Base-by-base conservation (phyloP, 2,329 filamentous ascomycete species). In the Blastomyces parvus region DNA sequence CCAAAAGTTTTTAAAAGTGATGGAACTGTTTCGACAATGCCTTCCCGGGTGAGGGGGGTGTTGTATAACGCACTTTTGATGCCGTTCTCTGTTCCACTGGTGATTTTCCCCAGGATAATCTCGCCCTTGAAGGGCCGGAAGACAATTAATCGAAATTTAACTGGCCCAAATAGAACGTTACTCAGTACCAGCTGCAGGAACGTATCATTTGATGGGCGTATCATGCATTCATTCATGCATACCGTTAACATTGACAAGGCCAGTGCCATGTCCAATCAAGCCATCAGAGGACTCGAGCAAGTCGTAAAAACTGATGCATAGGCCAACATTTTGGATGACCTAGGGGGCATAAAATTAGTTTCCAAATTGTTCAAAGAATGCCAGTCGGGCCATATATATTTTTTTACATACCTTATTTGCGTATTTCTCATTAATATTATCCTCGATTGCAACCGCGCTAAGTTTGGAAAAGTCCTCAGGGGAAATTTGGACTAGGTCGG, bases 381-480 rank as follows among this genome's bases (percentile, higher is more conserved):
- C 17, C 17, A 17, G 52, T 14, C 36, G 30, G 19, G 19, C 14
- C 44, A 30, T 22, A 25, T 44, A 13, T 42, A 9, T 42, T 0
- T 42, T 42, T 19, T 42, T 42, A 42, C 38, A 59, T 60, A 90
- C 88, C 77, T 93, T 94, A 79, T 99, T 97, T 64, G 93, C 87
- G 76, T 97, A 99, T 78, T 99, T 99, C 67, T 87, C 83, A 74
- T 99, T 97, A 78, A 99, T 94, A 71, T 94, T 94, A 79, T 99
- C 92, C 77, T 97, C 91, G 67, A 99, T 90, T 0, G 91, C 91
- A 66, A 91, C 84, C 40, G 86, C 84, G 72, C 90, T 95, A 67
- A 78, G 76, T 76, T 94, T 94, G 65, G 86, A 84, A 73, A 97
- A 96, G 73, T 97, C 90, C 71, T 90, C 85, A 1, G 94, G 94